Conservation (phyloP, 345 rosid species). For the Adansonia digitata region DNA sequence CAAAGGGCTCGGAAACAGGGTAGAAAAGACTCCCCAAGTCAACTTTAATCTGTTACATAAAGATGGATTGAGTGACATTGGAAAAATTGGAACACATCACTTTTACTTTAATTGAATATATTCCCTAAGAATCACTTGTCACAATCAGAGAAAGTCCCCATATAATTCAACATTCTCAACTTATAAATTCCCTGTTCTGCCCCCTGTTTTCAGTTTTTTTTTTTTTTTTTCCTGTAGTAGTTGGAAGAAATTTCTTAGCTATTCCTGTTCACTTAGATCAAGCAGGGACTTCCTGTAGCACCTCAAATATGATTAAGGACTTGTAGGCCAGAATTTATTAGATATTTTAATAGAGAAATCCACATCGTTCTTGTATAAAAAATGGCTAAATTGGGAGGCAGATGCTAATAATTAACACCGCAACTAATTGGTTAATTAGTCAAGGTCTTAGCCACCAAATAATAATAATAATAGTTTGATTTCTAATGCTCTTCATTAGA, state of each 20-base stretch:
- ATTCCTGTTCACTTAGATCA: not conserved
- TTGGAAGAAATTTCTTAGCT: not conserved
- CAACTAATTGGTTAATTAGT: not conserved
- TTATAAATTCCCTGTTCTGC: not conserved
- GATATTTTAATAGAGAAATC: not conserved
- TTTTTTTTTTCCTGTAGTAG: not conserved
- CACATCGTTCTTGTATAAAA: not conserved
- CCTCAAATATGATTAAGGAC: not conserved
- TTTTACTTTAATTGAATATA: conserved; percentile 27
- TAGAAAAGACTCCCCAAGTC: not conserved
- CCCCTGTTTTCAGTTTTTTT: not conserved
- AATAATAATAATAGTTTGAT: not conserved
- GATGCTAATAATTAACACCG: not conserved
- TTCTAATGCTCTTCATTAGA: no score
- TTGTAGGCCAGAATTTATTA: not conserved
- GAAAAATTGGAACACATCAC: conserved; percentile 14
- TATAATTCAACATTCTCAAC: conserved; percentile 20
- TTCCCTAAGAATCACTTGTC: conserved; percentile 34
- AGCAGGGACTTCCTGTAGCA: not conserved
- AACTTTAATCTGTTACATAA: conserved; percentile 18
- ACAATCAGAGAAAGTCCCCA: conserved; percentile 21
- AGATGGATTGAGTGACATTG: conserved; percentile 12
- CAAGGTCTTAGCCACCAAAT: not conserved
- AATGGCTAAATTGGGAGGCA: not conserved
- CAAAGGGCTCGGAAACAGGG: not conserved